Percentiles rank a stretch among this genome's conserved stretches.
These are phyloP conservation scores for Lasiodiplodia gonubiensis DNA, from an alignment of 2,329 filamentous ascomycete species.

Conservation along the genomic window DNA sequence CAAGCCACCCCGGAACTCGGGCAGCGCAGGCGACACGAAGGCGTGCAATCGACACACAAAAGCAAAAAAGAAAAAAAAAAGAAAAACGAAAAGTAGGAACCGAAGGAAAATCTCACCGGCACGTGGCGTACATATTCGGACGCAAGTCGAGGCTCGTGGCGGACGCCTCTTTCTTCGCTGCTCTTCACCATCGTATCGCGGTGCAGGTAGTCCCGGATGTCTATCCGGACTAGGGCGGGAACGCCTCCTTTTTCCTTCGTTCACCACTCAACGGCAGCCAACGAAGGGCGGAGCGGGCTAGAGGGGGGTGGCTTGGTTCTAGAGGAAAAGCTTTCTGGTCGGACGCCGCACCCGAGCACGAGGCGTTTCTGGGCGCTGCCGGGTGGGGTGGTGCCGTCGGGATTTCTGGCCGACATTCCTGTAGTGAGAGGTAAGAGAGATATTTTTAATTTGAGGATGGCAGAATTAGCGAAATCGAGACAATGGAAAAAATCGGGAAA, in stretches of 20 bases:
- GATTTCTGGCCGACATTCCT: constrained; percentile 10
- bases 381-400: background rate
- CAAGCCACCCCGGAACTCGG: background rate
- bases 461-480: background rate
- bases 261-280: background rate
- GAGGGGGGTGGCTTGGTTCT: background rate
- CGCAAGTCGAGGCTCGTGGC: background rate
- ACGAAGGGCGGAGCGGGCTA: background rate
- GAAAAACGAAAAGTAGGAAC: background rate
- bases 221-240: background rate
- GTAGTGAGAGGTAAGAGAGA: background rate
- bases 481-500: background rate
- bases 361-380: background rate
- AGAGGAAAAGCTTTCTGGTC: constrained; percentile 7
- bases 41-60: background rate
- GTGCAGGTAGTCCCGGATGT: background rate
- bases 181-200: background rate
- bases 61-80: background rate
- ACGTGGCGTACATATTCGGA: background rate
- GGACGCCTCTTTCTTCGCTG: background rate
- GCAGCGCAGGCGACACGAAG: background rate
- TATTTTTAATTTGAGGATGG: background rate
- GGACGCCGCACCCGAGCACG: constrained; percentile 10
- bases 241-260: background rate
- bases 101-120: background rate